A percentile compares a stretch with the other conserved stretches of the same genome.
phyloP scores from a whole-genome alignment of 768 basidiomycete species.

The Gautieria morchelliformis region DNA sequence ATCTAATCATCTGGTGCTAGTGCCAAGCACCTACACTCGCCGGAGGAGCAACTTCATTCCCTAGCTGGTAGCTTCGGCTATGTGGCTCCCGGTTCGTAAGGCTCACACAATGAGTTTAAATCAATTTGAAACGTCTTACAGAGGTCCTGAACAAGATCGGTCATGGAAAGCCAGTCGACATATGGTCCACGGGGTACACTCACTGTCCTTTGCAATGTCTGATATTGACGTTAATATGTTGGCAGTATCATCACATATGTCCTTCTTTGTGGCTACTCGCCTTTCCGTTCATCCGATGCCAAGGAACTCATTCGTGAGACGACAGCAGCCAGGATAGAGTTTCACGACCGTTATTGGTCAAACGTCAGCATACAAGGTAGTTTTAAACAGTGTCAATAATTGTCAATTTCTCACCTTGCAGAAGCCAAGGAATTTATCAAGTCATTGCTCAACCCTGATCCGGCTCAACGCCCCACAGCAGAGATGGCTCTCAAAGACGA shows the following conservation, averaged over 20 bases:
- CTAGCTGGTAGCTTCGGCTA: constrained; percentile 82
- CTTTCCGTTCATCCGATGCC: constrained; percentile 80
- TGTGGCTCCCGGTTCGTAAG: constrained; percentile 55
- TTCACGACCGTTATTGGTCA: constrained; percentile 92
- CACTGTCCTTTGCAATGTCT: background rate
- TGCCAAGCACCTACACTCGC: constrained; percentile 70
- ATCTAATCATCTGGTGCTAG: constrained; percentile 26
- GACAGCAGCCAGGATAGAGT: constrained; percentile 74
- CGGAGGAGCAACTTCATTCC: constrained; percentile 60
- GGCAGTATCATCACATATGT: constrained; percentile 89
- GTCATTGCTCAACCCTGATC: constrained; percentile 60
- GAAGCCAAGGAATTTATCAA: constrained; percentile 81
- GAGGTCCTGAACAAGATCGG: constrained; percentile 75
- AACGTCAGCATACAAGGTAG: constrained; percentile 73
- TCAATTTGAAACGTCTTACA: constrained; percentile 1
- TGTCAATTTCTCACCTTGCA: background rate
- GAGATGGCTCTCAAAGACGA: constrained; percentile 57
- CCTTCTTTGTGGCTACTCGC: constrained; percentile 89
- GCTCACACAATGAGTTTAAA: background rate
- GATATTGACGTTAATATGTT: background rate
- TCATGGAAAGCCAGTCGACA: constrained; percentile 86
- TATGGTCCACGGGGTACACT: constrained; percentile 85
- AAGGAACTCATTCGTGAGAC: constrained; percentile 74
- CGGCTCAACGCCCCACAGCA: constrained; percentile 62
- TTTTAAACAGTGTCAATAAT: constrained; percentile 8